A percentile compares a stretch with the other conserved stretches of the same genome.
phyloP scores from a whole-genome alignment of 2,329 filamentous ascomycete species.

The Pseudogymnoascus sp. region DNA sequence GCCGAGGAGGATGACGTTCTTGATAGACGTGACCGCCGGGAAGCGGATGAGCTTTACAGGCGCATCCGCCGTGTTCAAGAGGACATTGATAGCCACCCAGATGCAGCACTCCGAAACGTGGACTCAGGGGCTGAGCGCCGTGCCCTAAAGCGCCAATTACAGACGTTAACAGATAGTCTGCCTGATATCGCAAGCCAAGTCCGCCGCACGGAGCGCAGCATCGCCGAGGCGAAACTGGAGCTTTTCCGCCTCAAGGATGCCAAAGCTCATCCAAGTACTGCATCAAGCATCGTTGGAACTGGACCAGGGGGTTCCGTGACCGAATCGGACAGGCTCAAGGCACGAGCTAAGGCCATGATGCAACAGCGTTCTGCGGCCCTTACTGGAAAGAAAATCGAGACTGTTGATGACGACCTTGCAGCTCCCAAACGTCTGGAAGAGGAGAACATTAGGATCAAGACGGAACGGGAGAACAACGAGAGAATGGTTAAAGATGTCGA shows the following conservation, averaged over 20 bases:
- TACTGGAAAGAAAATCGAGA: conserved; percentile 71
- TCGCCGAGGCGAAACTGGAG: conserved; percentile 84
- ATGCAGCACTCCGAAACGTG: conserved; percentile 58
- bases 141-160: conserved; percentile 79
- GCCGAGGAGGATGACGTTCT: conserved; percentile 86
- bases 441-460: conserved; percentile 71
- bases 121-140: conserved; percentile 86
- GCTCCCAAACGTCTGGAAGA: conserved; percentile 82
- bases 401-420: conserved; percentile 63
- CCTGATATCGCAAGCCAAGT: conserved; percentile 90
- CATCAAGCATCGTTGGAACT: conserved; percentile 77
- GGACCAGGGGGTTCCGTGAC: conserved; percentile 86
- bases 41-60: conserved; percentile 89
- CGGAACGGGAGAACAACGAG: conserved; percentile 89
- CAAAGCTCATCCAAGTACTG: conserved; percentile 78
- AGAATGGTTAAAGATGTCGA: conserved; percentile 95
- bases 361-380: conserved; percentile 91
- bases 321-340: conserved; percentile 89
- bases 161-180: conserved; percentile 79
- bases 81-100: conserved; percentile 87
- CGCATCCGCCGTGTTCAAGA: conserved; percentile 87
- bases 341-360: conserved; percentile 96
- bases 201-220: conserved; percentile 80
- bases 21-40: conserved; percentile 81
- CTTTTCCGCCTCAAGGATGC: conserved; percentile 90